phyloP scores from a whole-genome alignment of 352 stramenopile species.

The Globisporangium barbulae region DNA sequence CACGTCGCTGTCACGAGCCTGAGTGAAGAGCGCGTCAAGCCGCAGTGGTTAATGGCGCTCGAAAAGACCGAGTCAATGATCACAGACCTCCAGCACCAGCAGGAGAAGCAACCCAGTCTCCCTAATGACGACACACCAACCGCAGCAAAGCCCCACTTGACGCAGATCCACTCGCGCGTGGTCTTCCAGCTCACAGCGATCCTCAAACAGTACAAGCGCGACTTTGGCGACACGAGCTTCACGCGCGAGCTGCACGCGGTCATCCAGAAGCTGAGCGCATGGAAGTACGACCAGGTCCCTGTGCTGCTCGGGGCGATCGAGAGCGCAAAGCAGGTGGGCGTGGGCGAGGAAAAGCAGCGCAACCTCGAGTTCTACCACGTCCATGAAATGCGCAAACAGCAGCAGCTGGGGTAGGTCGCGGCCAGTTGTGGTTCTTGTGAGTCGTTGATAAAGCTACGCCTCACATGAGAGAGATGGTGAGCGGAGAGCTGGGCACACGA shows the following conservation, averaged over 20 bases:
- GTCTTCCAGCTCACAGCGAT: slow-evolving; percentile 40
- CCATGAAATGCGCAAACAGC: slow-evolving; percentile 13
- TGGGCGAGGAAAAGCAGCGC: slow-evolving; percentile 49
- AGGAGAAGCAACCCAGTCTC: slow-evolving; percentile 11
- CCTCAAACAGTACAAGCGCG: slow-evolving; percentile 28
- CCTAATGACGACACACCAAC: not conserved
- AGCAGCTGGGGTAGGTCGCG: not conserved
- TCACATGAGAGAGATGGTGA: not conserved
- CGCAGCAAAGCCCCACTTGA: slow-evolving; percentile 28
- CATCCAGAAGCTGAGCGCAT: slow-evolving; percentile 27
- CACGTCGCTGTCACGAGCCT: slow-evolving; percentile 25
- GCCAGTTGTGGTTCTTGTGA: no score
- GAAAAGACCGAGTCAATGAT: slow-evolving; percentile 26
- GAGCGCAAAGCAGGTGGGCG: slow-evolving; percentile 20
- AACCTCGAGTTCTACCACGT: slow-evolving; percentile 77
- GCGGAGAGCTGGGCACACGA: not conserved
- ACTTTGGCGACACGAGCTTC: slow-evolving; percentile 43
- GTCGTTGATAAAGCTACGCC: not conserved
- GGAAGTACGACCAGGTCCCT: slow-evolving; percentile 35
- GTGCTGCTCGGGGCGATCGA: slow-evolving; percentile 27
- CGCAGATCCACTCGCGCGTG: slow-evolving; percentile 53
- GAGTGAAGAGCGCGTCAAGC: slow-evolving; percentile 26
- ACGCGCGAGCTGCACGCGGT: slow-evolving; percentile 28
- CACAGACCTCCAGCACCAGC: slow-evolving; percentile 21
- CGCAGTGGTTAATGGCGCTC: slow-evolving; percentile 41